phyloP scores from a whole-genome alignment of 2,329 filamentous ascomycete genomes.

The Phaeophleospora eucalypticola region DNA sequence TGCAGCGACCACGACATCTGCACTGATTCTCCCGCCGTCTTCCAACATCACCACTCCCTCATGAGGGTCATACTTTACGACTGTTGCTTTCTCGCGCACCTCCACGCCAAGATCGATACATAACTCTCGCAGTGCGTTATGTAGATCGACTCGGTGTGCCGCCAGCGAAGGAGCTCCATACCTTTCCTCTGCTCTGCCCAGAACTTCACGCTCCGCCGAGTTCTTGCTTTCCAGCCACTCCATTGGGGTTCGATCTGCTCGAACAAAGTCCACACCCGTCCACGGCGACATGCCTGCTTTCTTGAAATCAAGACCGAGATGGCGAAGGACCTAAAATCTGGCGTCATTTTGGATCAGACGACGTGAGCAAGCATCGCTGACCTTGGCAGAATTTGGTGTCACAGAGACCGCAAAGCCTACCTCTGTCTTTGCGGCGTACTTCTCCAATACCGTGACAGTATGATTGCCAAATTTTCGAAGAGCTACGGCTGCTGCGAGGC shows the following conservation, averaged over 20 bases:
- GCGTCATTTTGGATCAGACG: too few species aligned
- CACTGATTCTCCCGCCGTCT: background rate
- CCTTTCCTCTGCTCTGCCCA: background rate
- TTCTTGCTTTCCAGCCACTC: background rate
- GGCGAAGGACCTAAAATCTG: slow-evolving; percentile 6
- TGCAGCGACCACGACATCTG: slow-evolving; percentile 3
- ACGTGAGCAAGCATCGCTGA: background rate
- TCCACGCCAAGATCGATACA: background rate
- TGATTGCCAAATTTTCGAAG: slow-evolving; percentile 48
- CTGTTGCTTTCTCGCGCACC: background rate
- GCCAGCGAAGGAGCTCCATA: slow-evolving; percentile 6
- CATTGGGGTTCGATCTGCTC: background rate
- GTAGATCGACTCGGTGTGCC: slow-evolving; percentile 7
- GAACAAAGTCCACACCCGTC: background rate
- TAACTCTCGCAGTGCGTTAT: background rate
- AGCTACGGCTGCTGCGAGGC: slow-evolving; percentile 46
- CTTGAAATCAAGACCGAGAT: slow-evolving; percentile 2
- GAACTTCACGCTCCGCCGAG: background rate
- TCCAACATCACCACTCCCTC: slow-evolving; percentile 2
- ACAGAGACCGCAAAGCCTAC: slow-evolving; percentile 14
- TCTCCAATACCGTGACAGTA: slow-evolving; percentile 51
- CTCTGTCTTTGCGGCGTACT: slow-evolving; percentile 44
- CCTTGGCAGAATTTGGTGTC: slow-evolving; percentile 6
- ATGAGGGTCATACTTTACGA: background rate
- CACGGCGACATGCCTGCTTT: background rate